A percentile compares a stretch with the other conserved stretches of the same genome.
phyloP scores from a whole-genome alignment of 2,329 filamentous ascomycete genomes.

The Cercospora canescens region DNA sequence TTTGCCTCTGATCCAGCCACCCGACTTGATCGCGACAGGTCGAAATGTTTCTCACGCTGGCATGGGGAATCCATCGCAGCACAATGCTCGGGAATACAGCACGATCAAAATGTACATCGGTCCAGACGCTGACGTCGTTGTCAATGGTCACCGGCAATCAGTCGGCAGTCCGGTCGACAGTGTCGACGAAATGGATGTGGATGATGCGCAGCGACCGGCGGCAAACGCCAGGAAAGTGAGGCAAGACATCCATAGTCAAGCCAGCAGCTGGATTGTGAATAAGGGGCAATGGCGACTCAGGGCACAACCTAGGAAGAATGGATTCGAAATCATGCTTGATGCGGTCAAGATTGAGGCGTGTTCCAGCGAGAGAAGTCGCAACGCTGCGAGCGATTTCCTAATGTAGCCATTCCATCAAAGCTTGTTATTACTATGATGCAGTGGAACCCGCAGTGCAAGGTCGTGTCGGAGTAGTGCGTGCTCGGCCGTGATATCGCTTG shows the following conservation, averaged over 20 bases:
- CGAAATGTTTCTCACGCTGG: constrained; percentile 49
- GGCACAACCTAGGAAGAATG: constrained; percentile 26
- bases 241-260: constrained; percentile 6
- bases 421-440: not conserved
- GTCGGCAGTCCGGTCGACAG: not conserved
- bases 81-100: constrained; percentile 63
- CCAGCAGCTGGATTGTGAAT: constrained; percentile 28
- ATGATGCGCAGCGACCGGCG: not conserved
- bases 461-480: not conserved
- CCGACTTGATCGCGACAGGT: constrained; percentile 67
- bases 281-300: constrained; percentile 33
- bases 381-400: constrained; percentile 27
- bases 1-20: constrained; percentile 58
- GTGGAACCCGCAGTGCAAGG: not conserved
- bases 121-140: constrained; percentile 56
- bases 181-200: constrained; percentile 17
- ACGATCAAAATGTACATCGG: constrained; percentile 66
- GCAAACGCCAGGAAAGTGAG: constrained; percentile 8
- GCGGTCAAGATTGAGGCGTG: constrained; percentile 37
- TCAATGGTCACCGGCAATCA: constrained; percentile 47
- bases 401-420: not conserved
- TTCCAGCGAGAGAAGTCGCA: constrained; percentile 28
- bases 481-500: not conserved
- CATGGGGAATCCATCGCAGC: not conserved
- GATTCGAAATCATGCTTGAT: constrained; percentile 31